phyloP scores from a whole-genome alignment of 768 basidiomycete genomes.

The Calocera cornea region DNA sequence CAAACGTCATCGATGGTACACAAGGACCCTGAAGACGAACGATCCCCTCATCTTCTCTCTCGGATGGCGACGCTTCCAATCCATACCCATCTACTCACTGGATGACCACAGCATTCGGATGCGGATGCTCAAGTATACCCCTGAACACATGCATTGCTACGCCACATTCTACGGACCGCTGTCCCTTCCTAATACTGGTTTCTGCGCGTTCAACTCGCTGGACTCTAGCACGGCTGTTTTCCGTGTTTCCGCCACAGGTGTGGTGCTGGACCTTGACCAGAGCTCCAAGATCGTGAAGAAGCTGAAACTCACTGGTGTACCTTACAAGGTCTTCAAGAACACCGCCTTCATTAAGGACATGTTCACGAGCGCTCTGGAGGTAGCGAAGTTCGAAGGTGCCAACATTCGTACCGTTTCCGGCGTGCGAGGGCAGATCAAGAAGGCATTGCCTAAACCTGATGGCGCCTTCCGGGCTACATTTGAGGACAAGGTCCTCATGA shows the following conservation, averaged over 20 bases:
- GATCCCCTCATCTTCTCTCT: slow-evolving; percentile 91
- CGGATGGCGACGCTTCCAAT: slow-evolving; percentile 97
- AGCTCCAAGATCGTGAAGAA: slow-evolving; percentile 96
- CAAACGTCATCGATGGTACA: slow-evolving; percentile 92
- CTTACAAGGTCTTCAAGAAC: slow-evolving; percentile 98
- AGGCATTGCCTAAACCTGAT: slow-evolving; percentile 86
- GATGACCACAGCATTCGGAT: slow-evolving; percentile 97
- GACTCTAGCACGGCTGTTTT: slow-evolving; percentile 56
- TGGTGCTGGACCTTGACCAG: slow-evolving; percentile 84
- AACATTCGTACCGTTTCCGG: slow-evolving; percentile 90
- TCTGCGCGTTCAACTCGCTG: slow-evolving; percentile 91
- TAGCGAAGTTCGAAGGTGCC: slow-evolving; percentile 98
- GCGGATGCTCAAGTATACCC: slow-evolving; percentile 99
- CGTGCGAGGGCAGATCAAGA: slow-evolving; percentile 93
- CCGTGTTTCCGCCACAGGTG: slow-evolving; percentile 83
- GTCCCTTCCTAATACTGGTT: slow-evolving; percentile 82
- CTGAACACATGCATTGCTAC: slow-evolving; percentile 99
- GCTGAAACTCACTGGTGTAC: slow-evolving; percentile 86
- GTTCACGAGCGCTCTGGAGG: slow-evolving; percentile 86
- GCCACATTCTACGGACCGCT: slow-evolving; percentile 96
- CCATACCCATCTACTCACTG: slow-evolving; percentile 83
- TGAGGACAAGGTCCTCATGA: slow-evolving; percentile 94
- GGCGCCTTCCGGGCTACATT: slow-evolving; percentile 94
- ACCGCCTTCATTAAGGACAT: slow-evolving; percentile 97
- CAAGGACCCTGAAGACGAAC: slow-evolving; percentile 85